Conservation (phyloP, 257 asterid genomes). For the Plectranthus barbatus region DNA sequence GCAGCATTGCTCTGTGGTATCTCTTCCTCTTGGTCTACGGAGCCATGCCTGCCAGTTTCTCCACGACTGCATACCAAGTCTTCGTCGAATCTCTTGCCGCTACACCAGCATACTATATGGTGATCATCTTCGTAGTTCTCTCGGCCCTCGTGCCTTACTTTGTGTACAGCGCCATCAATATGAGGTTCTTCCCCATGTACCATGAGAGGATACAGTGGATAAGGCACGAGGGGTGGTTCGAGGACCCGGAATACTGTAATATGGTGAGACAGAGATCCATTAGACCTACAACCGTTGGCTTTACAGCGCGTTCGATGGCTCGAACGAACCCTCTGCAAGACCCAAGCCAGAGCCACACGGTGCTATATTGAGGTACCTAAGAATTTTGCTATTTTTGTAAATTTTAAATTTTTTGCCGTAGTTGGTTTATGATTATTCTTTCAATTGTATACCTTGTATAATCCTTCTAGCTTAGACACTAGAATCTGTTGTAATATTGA, state of each 20-base stretch:
- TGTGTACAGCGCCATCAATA: slow-evolving; percentile 35
- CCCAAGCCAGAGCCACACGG: not conserved
- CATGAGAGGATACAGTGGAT: slow-evolving; percentile 91
- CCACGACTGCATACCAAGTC: slow-evolving; percentile 61
- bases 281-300: slow-evolving; percentile 66
- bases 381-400: not conserved
- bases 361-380: not conserved
- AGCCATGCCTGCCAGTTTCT: slow-evolving; percentile 31
- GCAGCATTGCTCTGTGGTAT: slow-evolving; percentile 77
- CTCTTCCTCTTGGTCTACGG: slow-evolving; percentile 71
- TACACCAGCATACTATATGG: slow-evolving; percentile 50
- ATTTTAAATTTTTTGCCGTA: slow-evolving; percentile 21
- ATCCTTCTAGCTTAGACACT: not conserved
- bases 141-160: slow-evolving; percentile 66
- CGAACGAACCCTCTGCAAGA: slow-evolving; percentile 51
- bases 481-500: slow-evolving; percentile 6
- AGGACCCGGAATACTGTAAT: slow-evolving; percentile 69
- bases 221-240: slow-evolving; percentile 58
- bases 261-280: slow-evolving; percentile 70
- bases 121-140: slow-evolving; percentile 39
- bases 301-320: slow-evolving; percentile 84
- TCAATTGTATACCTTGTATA: slow-evolving; percentile 7
- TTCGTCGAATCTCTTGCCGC: slow-evolving; percentile 76
- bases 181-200: slow-evolving; percentile 66
- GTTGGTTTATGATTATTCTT: slow-evolving; percentile 12